These are phyloP conservation scores for Apiospora malaysiana DNA, from an alignment of 2,329 filamentous ascomycete species.

Conservation along the genomic window DNA sequence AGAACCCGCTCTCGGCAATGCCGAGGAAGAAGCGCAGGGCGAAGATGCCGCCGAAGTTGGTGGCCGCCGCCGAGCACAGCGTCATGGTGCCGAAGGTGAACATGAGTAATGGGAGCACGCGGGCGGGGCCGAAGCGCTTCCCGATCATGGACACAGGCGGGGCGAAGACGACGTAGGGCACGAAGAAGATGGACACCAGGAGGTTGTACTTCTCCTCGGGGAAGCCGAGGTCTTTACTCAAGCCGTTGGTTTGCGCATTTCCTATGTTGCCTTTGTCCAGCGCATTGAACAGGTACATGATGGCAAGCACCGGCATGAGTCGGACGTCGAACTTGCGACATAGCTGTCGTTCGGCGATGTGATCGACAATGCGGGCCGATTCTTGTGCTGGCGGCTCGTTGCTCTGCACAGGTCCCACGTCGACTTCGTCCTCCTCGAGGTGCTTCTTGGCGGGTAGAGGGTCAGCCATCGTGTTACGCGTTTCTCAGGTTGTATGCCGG, in stretches of 20 bases:
- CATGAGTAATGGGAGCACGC: constrained; percentile 70
- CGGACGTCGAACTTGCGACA: constrained; percentile 62
- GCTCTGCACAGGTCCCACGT: not conserved
- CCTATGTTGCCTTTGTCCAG: constrained; percentile 59
- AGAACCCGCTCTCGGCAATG: constrained; percentile 71
- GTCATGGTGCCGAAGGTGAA: constrained; percentile 70
- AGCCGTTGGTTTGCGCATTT: constrained; percentile 62
- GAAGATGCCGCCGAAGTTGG: constrained; percentile 70
- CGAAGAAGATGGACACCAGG: constrained; percentile 72
- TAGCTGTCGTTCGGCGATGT: constrained; percentile 53
- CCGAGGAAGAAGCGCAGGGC: constrained; percentile 73
- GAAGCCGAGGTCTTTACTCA: constrained; percentile 62
- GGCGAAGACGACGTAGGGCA: constrained; percentile 75
- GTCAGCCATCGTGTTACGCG: not conserved
- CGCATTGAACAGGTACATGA: constrained; percentile 57
- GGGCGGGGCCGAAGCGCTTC: constrained; percentile 69
- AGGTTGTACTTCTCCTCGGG: constrained; percentile 70
- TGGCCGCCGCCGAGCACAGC: constrained; percentile 58
- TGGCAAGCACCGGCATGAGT: constrained; percentile 58
- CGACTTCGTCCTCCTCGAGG: not conserved
- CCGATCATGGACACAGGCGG: constrained; percentile 69
- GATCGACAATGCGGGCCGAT: constrained; percentile 42
- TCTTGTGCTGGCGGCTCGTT: constrained; percentile 26
- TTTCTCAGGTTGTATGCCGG: not conserved
- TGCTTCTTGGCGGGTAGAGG: not conserved